Evolutionary conservation across 2,329 filamentous ascomycete species (phyloP).

Genomic region (Exophiala phaeomuriformis): DNA sequence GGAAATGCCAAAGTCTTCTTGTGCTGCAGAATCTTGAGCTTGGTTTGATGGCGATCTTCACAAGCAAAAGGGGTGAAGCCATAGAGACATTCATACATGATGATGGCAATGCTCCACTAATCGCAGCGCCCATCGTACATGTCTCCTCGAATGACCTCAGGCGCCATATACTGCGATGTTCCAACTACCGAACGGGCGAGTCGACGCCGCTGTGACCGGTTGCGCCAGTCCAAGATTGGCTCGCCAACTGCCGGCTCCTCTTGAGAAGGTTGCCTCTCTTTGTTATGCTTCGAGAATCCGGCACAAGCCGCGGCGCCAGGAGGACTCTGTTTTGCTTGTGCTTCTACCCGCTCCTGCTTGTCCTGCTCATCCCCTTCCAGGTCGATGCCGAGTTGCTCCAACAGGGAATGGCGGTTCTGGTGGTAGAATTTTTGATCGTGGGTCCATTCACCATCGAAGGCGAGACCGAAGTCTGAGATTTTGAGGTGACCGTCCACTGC

Average conservation of each 20-base stretch:
- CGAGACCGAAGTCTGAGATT: slow-evolving; percentile 92
- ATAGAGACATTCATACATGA: slow-evolving; percentile 89
- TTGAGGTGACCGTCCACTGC: slow-evolving; percentile 82
- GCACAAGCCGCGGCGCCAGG: not conserved
- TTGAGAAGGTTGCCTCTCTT: not conserved
- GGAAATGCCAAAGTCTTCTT: slow-evolving; percentile 65
- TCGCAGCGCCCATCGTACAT: slow-evolving; percentile 89
- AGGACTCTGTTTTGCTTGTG: slow-evolving; percentile 32
- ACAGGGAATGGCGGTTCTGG: slow-evolving; percentile 68
- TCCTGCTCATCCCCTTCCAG: slow-evolving; percentile 70
- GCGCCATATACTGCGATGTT: slow-evolving; percentile 97
- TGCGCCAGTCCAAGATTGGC: slow-evolving; percentile 61
- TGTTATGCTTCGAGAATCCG: not conserved
- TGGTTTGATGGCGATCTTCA: slow-evolving; percentile 74
- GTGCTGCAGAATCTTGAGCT: slow-evolving; percentile 75
- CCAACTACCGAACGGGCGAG: slow-evolving; percentile 82
- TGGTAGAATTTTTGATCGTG: slow-evolving; percentile 85
- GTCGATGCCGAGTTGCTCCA: slow-evolving; percentile 67
- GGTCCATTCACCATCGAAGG: slow-evolving; percentile 91
- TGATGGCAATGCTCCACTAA: slow-evolving; percentile 94
- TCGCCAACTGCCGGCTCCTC: slow-evolving; percentile 31
- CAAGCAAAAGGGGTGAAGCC: slow-evolving; percentile 84
- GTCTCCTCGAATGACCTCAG: slow-evolving; percentile 77
- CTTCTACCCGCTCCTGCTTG: slow-evolving; percentile 46
- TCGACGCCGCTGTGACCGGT: slow-evolving; percentile 59